Percentiles rank a stretch among this genome's conserved stretches.
These are phyloP conservation scores for Hirsutella thompsonii DNA, from an alignment of 2,329 filamentous ascomycete species.

Conservation along the genomic window DNA sequence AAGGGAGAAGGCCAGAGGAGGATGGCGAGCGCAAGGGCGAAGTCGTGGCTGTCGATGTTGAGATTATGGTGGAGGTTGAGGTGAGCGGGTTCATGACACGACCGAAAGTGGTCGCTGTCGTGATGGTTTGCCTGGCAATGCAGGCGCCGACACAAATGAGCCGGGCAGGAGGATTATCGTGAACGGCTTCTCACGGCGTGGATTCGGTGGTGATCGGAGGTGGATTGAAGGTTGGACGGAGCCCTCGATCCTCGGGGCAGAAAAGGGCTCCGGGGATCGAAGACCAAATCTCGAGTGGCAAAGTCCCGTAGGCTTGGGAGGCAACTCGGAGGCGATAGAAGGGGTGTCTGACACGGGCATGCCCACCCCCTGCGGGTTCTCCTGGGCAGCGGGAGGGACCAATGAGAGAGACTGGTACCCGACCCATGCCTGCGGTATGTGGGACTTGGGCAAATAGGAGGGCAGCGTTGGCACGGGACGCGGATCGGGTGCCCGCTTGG, in stretches of 20 bases:
- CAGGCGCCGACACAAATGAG: no score
- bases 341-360: not conserved
- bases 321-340: not conserved
- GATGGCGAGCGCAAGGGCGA: not conserved
- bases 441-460: no score
- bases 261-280: constrained; percentile 5
- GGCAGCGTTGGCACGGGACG: no score
- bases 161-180: no score
- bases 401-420: no score
- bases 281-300: constrained; percentile 1
- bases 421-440: no score
- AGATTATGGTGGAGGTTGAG: not conserved
- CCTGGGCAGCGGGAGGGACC: no score
- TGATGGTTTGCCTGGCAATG: no score
- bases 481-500: no score
- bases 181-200: not conserved
- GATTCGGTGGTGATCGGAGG: constrained; percentile 2
- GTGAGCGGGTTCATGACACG: not conserved
- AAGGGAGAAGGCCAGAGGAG: not conserved
- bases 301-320: not conserved
- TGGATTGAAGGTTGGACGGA: constrained; percentile 6
- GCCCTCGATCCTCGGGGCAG: constrained; percentile 7
- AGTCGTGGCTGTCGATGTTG: not conserved
- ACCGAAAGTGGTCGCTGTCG: no score
- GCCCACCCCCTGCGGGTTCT: not conserved